Percentiles rank a stretch among this genome's conserved stretches.
Conservation (phyloP, 1,139 yeast species). For the Pichia sp. region DNA sequence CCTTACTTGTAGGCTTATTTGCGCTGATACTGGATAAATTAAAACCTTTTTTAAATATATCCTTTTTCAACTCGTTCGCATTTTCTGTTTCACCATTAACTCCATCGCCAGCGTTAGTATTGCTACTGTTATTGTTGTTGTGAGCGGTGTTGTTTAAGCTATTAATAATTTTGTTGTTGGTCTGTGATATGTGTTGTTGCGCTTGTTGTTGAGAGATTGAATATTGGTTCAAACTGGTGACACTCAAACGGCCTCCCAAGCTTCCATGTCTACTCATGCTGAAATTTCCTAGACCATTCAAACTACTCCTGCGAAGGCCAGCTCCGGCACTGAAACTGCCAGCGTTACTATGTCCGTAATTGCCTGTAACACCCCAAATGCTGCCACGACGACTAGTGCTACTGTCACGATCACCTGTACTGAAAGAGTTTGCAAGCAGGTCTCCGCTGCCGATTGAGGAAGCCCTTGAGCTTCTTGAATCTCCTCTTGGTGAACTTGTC, state of each 20-base stretch:
- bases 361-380: slow-evolving; percentile 12
- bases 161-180: background rate
- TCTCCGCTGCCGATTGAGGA: slow-evolving; percentile 16
- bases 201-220: slow-evolving; percentile 11
- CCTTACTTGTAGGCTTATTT: background rate
- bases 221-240: slow-evolving; percentile 20
- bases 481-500: slow-evolving; percentile 12
- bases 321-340: slow-evolving; percentile 8
- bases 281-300: slow-evolving; percentile 7
- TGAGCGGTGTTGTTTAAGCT: background rate
- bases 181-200: background rate
- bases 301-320: slow-evolving; percentile 13
- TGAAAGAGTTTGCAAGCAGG: slow-evolving; percentile 1
- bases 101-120: background rate
- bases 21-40: slow-evolving; percentile 9
- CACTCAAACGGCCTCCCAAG: slow-evolving; percentile 13
- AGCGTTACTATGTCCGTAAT: slow-evolving; percentile 1
- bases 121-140: slow-evolving; percentile 2
- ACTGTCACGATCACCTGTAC: slow-evolving; percentile 7
- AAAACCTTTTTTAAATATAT: slow-evolving; percentile 21
- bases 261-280: slow-evolving; percentile 11
- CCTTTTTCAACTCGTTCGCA: slow-evolving; percentile 11
- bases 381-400: slow-evolving; percentile 16
- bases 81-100: background rate
- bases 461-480: slow-evolving; percentile 16